Evolutionary conservation across 306 rosid genomes (phyloP).

Genomic region (Calophaca sinica): DNA sequence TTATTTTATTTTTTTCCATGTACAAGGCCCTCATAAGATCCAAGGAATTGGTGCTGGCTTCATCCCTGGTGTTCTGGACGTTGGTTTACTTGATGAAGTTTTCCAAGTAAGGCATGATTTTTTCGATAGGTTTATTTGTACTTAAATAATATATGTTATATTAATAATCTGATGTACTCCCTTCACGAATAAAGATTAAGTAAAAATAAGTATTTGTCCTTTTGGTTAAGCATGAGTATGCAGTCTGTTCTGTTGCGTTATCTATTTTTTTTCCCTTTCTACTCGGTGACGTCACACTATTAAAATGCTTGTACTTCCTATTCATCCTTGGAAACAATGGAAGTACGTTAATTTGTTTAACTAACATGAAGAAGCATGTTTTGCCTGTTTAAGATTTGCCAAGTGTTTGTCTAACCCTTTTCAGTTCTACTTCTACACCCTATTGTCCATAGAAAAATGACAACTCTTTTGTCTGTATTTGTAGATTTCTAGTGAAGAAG

Average conservation of each 20-base stretch:
- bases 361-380: not conserved
- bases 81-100: slow-evolving; percentile 74
- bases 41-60: slow-evolving; percentile 99
- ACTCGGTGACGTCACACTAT: not conserved
- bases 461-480: slow-evolving; percentile 30
- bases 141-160: not conserved
- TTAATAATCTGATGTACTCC: slow-evolving; percentile 7
- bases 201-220: not conserved
- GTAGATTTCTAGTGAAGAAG: slow-evolving; percentile 91
- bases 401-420: not conserved
- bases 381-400: not conserved
- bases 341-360: not conserved
- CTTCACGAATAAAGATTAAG: not conserved
- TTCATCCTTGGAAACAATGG: not conserved
- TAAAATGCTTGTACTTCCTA: not conserved
- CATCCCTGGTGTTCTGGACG: slow-evolving; percentile 92
- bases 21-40: slow-evolving; percentile 93
- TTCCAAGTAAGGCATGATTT: slow-evolving; percentile 73
- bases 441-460: not conserved
- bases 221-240: not conserved
- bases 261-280: not conserved
- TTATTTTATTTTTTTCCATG: slow-evolving; percentile 42
- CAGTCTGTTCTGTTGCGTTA: not conserved
- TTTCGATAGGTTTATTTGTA: slow-evolving; percentile 22
- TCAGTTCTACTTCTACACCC: not conserved